Evolutionary conservation across 2,329 filamentous ascomycete genomes (phyloP).

Genomic region (Penicillium sp.): DNA sequence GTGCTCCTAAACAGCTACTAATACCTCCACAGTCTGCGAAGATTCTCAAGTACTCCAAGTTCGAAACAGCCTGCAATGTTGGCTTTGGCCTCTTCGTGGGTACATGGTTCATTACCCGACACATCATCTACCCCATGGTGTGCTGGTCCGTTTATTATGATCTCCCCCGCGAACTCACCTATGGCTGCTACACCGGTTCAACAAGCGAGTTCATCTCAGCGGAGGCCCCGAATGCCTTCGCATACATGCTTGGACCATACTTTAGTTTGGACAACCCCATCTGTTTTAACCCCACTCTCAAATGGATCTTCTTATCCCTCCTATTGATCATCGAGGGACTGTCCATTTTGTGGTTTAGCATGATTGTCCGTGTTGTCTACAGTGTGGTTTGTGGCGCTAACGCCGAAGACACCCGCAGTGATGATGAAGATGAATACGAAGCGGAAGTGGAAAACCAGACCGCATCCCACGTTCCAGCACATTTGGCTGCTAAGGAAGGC

Average conservation of each 20-base stretch:
- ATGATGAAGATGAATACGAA: conserved; percentile 67
- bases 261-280: conserved; percentile 68
- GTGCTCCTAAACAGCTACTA: conserved; percentile 2
- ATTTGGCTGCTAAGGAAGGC: conserved; percentile 25
- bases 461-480: conserved; percentile 29
- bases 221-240: conserved; percentile 46
- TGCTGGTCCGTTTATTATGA: conserved; percentile 76
- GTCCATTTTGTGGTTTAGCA: conserved; percentile 81
- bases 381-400: conserved; percentile 71
- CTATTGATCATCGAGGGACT: conserved; percentile 77
- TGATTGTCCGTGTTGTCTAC: conserved; percentile 81
- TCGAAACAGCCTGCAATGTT: conserved; percentile 72
- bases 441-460: conserved; percentile 17
- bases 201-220: conserved; percentile 36
- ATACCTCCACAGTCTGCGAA: conserved; percentile 68
- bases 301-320: conserved; percentile 72
- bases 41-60: conserved; percentile 86
- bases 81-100: conserved; percentile 84
- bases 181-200: conserved; percentile 68
- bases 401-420: conserved; percentile 84
- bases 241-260: conserved; percentile 73
- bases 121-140: conserved; percentile 74
- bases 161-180: conserved; percentile 62
- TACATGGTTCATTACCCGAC: conserved; percentile 79
- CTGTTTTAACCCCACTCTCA: conserved; percentile 75